A percentile compares a stretch with the other conserved stretches of the same genome.
phyloP scores from a whole-genome alignment of 2,329 filamentous ascomycete genomes.

The Ophiostoma piceae region DNA sequence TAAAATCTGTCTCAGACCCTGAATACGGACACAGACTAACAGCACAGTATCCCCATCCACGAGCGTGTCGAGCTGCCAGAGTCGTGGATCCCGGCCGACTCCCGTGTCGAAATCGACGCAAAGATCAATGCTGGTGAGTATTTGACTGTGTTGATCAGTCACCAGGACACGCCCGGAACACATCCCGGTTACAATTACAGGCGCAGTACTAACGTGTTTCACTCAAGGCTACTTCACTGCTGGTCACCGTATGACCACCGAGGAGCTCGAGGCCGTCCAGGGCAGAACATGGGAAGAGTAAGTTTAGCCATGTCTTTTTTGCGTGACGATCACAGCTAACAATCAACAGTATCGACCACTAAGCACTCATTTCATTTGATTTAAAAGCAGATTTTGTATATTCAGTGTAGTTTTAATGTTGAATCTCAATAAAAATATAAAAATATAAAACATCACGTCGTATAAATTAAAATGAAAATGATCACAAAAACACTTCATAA shows the following conservation, averaged over 20 bases:
- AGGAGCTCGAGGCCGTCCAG: constrained; percentile 79
- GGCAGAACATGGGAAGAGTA: constrained; percentile 82
- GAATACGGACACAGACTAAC: not conserved
- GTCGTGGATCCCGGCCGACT: constrained; percentile 89
- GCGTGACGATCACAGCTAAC: not conserved
- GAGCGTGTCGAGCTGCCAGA: constrained; percentile 90
- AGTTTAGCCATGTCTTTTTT: not conserved
- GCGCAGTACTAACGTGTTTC: constrained; percentile 33
- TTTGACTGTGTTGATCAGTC: not conserved
- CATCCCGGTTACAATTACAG: not conserved
- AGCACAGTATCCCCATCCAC: constrained; percentile 67
- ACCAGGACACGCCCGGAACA: not conserved
- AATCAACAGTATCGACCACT: constrained; percentile 30
- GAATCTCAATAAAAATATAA: not conserved
- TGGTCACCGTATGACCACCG: constrained; percentile 80
- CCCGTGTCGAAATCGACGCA: constrained; percentile 95
- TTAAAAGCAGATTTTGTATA: not conserved
- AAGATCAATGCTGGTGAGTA: constrained; percentile 89
- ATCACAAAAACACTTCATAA: too few species aligned
- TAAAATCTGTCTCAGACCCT: constrained; percentile 8
- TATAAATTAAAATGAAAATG: not conserved
- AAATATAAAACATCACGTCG: not conserved
- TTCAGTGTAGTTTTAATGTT: not conserved
- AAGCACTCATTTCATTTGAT: not conserved
- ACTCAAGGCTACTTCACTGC: constrained; percentile 63